Base-by-base conservation (phyloP, 805 yeast species). In the Wickerhamomyces bovis region DNA sequence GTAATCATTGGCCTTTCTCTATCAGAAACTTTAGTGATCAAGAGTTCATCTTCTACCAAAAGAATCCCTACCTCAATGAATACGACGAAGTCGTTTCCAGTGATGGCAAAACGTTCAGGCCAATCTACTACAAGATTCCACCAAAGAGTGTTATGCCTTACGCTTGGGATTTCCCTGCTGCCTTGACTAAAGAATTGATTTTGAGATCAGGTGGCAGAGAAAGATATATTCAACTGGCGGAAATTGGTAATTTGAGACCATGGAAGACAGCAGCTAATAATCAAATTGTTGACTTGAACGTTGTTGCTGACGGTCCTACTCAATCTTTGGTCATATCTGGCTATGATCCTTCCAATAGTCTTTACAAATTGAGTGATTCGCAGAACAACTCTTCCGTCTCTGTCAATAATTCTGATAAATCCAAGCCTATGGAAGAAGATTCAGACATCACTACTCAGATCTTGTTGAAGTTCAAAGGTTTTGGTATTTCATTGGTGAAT, bases 101-200 rank as follows among this genome's bases (percentile, higher is more conserved):
- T 23, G 61, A 69, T 1, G 81, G 76, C 1, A 70, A 72, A 3
- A 74, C 76, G 12, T 90, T 84, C 66, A 81, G 79, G 51, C 97
- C 97, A 0, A 73, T 89, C 11, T 80, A 75, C 57, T 94, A 92
- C 62, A 76, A 79, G 41, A 74, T 95, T 12, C 97, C 98, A 0
- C 81, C 95, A 1, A 80, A 80, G 58, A 86, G 96, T 66, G 95
- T 89, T 2, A 94, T 94, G 98, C 97, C 98, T 0, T 94, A 94
- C 63, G 88, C 99, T 0, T 94, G 97, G 90, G 99, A 94, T 63
- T 94, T 78, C 66, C 99, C 99, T 1, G 89, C 95, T 44, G 97
- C 96, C 0, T 69, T 78, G 10, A 76, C 83, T 41, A 90, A 89
- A 62, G 97, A 90, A 58, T 66, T 94, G 28, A 74, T 89, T 4